These are phyloP conservation scores for Erodium texanum DNA, from an alignment of 441 rosid genomes.

Conservation along the genomic window DNA sequence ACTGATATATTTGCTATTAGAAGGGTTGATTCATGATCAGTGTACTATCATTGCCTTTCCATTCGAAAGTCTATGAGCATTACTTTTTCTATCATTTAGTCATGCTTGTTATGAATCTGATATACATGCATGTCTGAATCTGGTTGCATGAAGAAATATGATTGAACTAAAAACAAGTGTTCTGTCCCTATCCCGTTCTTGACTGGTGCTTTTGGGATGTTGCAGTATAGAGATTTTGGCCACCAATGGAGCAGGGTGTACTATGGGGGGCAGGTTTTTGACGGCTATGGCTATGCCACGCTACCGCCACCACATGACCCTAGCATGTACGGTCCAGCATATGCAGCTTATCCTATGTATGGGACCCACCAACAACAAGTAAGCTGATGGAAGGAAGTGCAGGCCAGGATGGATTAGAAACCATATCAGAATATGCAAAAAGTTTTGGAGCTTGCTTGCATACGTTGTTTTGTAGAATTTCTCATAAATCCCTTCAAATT, in stretches of 20 bases:
- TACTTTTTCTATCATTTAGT: too few relatives aligned
- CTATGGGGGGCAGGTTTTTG: conserved; percentile 65
- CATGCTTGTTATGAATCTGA: too few relatives aligned
- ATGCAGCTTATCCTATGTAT: conserved; percentile 69
- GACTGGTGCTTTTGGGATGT: conserved; percentile 10
- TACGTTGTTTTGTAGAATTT: conserved; percentile 29
- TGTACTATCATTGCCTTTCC: too few relatives aligned
- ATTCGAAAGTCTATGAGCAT: too few relatives aligned
- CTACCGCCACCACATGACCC: conserved; percentile 60
- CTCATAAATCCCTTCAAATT: conserved; percentile 25
- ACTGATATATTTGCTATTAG: too few relatives aligned
- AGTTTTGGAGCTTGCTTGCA: conserved; percentile 14
- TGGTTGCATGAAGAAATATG: too few relatives aligned
- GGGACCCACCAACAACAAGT: conserved; percentile 89
- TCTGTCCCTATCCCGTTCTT: not conserved
- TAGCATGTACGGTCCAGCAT: conserved; percentile 56
- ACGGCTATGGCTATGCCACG: conserved; percentile 57
- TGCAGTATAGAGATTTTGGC: conserved; percentile 57
- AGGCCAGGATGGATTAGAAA: conserved; percentile 17
- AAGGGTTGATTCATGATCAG: too few relatives aligned
- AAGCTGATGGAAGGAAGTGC: conserved; percentile 43
- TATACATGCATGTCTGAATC: too few relatives aligned
- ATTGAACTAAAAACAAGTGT: too few relatives aligned
- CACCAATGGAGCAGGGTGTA: conserved; percentile 65
- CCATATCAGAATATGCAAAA: conserved; percentile 25